phyloP scores from a whole-genome alignment of 139 green algal species.

The Ettlia oleoabundans region DNA sequence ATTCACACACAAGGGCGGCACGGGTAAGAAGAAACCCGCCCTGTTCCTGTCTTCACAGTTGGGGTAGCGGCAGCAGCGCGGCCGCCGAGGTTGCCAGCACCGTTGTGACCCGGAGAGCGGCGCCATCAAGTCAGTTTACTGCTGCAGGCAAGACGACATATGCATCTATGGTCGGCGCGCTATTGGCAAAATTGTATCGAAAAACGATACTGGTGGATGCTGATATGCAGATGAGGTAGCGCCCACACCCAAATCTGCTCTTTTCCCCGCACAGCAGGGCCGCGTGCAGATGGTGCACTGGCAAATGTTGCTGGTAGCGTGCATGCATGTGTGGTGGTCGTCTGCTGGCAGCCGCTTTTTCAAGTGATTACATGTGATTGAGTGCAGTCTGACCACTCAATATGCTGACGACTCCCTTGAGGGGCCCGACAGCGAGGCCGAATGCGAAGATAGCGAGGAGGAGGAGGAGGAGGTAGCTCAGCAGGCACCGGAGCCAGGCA shows the following conservation, averaged over 20 bases:
- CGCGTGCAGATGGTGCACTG: too few species aligned
- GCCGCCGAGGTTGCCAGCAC: too few species aligned
- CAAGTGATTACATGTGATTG: too few species aligned
- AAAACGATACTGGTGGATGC: neutral
- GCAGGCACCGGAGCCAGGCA: too few species aligned
- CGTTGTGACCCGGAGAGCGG: too few species aligned
- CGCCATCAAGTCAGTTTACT: too few species aligned
- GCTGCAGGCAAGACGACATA: slow-evolving; percentile 1
- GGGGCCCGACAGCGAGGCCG: neutral
- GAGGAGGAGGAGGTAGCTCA: neutral
- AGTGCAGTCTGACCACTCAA: neutral
- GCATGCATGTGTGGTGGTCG: too few species aligned
- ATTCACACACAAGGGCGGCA: neutral
- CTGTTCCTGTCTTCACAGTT: too few species aligned
- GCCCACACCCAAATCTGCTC: neutral
- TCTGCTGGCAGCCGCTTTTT: neutral
- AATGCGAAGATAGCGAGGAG: neutral
- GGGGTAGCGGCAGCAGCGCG: too few species aligned
- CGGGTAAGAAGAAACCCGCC: neutral
- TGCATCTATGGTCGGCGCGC: neutral
- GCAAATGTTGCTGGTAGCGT: too few species aligned
- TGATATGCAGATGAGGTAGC: neutral
- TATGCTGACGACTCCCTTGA: neutral
- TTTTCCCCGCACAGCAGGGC: too few species aligned
- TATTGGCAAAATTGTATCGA: neutral